These are phyloP conservation scores for Vitis amurensis DNA, from an alignment of 164 flowering plant species.

Conservation along the genomic window DNA sequence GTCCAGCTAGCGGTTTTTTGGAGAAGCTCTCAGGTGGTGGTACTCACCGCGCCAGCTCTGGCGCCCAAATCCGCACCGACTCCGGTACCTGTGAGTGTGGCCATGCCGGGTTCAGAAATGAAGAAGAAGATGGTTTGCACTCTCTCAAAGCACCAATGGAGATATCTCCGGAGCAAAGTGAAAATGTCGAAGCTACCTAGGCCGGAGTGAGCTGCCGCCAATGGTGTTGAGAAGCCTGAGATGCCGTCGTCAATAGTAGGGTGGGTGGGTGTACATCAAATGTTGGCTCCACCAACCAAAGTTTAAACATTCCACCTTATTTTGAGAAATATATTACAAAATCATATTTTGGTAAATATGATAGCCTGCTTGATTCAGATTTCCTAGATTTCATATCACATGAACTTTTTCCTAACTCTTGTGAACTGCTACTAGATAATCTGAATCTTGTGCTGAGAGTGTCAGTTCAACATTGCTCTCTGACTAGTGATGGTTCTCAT, in stretches of 20 bases:
- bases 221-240: too few species aligned
- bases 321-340: constrained; percentile 38
- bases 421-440: constrained; percentile 22
- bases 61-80: too few species aligned
- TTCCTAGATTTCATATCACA: constrained; percentile 34
- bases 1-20: too few species aligned
- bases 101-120: too few species aligned
- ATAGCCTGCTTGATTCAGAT: constrained; percentile 37
- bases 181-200: too few species aligned
- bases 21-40: too few species aligned
- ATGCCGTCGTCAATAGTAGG: neutral
- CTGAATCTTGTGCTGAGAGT: constrained; percentile 18
- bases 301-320: neutral
- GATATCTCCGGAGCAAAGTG: too few species aligned
- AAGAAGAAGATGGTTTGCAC: too few species aligned
- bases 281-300: neutral
- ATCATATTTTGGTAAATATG: constrained; percentile 49
- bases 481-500: constrained; percentile 91
- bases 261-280: neutral
- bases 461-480: constrained; percentile 32
- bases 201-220: too few species aligned
- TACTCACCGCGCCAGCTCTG: too few species aligned
- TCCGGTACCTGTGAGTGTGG: too few species aligned
- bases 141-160: too few species aligned
- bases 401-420: constrained; percentile 27